A percentile compares a stretch with the other conserved stretches of the same genome.
Conservation (phyloP, 1,284 basidiomycete genomes). For the Leccinum pachyderme region DNA sequence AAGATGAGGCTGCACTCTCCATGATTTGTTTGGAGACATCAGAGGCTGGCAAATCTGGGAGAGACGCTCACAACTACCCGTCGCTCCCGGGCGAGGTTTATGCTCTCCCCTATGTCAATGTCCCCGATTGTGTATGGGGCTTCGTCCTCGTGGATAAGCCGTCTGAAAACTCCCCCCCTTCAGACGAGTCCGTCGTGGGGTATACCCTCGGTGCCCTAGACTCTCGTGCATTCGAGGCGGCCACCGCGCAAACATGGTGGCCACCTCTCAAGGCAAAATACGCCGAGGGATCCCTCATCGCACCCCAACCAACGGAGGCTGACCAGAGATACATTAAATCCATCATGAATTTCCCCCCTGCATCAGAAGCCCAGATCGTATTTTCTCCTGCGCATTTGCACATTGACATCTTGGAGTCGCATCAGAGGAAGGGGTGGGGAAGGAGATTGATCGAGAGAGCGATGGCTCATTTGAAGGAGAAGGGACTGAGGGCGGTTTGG, state of each 20-base stretch:
- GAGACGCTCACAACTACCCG: conserved; percentile 53
- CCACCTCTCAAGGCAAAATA: conserved; percentile 30
- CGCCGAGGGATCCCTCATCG: conserved; percentile 3
- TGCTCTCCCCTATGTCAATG: conserved; percentile 68
- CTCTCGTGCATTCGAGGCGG: conserved; percentile 29
- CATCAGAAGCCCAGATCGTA: conserved; percentile 24
- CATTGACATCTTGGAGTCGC: conserved; percentile 47
- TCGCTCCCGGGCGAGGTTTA: conserved; percentile 70
- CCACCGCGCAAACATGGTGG: conserved; percentile 30
- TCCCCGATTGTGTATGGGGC: conserved; percentile 59
- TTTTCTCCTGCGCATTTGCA: conserved; percentile 49
- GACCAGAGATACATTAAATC: conserved; percentile 27
- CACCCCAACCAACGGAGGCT: conserved; percentile 19
- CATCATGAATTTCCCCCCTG: conserved; percentile 22
- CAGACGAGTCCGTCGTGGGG: conserved; percentile 32
- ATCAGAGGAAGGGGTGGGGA: conserved; percentile 51
- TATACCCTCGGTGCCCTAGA: conserved; percentile 29
- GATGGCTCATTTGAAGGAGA: conserved; percentile 33
- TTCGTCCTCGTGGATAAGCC: conserved; percentile 65
- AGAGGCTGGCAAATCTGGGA: conserved; percentile 65
- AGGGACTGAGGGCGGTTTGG: conserved; percentile 30
- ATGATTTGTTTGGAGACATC: conserved; percentile 73
- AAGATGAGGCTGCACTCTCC: conserved; percentile 57
- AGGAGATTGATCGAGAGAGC: conserved; percentile 41
- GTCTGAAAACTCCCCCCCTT: conserved; percentile 24